Base-by-base conservation (phyloP, 202 grass and related monocot genomes). In the Dendrocalamus latiflorus region DNA sequence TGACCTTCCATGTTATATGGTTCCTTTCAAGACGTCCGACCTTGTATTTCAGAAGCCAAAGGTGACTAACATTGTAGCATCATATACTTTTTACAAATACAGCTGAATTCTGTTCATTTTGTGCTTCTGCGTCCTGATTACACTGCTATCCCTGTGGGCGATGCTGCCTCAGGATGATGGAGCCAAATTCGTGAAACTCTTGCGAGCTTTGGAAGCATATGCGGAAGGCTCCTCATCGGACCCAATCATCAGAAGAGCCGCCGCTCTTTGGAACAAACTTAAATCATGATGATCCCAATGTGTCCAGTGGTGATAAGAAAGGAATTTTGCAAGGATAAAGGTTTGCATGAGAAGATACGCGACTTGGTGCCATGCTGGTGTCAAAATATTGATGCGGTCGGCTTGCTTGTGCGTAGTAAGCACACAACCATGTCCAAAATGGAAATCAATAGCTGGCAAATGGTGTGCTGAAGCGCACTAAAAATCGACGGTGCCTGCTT, bases 1-100 rank as follows among this genome's bases (percentile, higher is more conserved):
- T 72, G 96, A 98, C 85, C 87, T 98, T 77, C 96, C 96, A 17
- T 53, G 72, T 14, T 99, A 93, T 69, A 99, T 96, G 96, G 96
- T 95, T 90, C 96, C 93, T 72, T 92, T 99, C 55, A 84, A 83
- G 77, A 90, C 85, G 48, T 18, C 74, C 0, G 89, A 95, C 87
- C 64, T 99, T 30, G 66, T 84, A 45, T 94, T 94, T 84, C 66
- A 79, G 60, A 99, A 88, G 76, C 96, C 93, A 20, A 72, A 94
- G 96, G 93, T 89, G 56, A 69, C 25, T 76, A 47, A 21, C 28
- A 30, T 30, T 30, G 28, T 30, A 30, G 28, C 28, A 68, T 36
- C 54, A 17, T 42, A 67, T 22, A 45, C 26, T 75, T 24, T 65
- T n/a, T 26, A 62, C 15, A 6, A 77, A 44, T 60, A 38, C 44